Conservation (phyloP, 768 basidiomycete genomes). For the Leucogyrophana mollusca region DNA sequence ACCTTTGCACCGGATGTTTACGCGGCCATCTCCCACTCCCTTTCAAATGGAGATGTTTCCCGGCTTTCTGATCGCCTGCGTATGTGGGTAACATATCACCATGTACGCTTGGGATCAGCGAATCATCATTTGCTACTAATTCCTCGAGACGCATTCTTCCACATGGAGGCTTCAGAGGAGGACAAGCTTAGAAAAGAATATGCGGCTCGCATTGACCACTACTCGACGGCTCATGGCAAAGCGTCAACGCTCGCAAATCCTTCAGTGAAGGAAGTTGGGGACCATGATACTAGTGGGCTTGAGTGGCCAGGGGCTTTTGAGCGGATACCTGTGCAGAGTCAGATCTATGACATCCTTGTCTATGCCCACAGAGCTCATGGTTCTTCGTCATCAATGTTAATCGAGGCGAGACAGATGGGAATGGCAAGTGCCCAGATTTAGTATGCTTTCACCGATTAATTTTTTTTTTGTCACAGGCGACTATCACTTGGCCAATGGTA, state of each 20-base stretch:
- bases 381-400: constrained; percentile 51
- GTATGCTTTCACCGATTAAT: background rate
- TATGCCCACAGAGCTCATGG: constrained; percentile 65
- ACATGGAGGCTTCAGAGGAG: constrained; percentile 46
- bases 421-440: constrained; percentile 44
- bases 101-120: constrained; percentile 59
- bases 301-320: constrained; percentile 47
- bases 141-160: constrained; percentile 60
- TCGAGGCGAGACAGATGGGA: constrained; percentile 53
- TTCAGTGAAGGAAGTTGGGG: constrained; percentile 13
- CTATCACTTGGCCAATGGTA: constrained; percentile 72
- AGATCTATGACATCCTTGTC: constrained; percentile 68
- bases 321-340: constrained; percentile 60
- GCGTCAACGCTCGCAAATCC: constrained; percentile 11
- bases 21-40: constrained; percentile 45
- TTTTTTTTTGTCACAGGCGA: constrained; percentile 41
- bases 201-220: constrained; percentile 35
- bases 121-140: constrained; percentile 56
- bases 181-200: constrained; percentile 50
- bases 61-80: constrained; percentile 40
- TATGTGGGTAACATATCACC: constrained; percentile 60
- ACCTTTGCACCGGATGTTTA: constrained; percentile 56
- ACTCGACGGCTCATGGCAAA: background rate
- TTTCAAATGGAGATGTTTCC: constrained; percentile 35
- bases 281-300: constrained; percentile 26